A percentile compares a stretch with the other conserved stretches of the same genome.
These are phyloP conservation scores for Marchantia paleacea DNA, from an alignment of 225 moss, liverwort and hornwort species.

Conservation along the genomic window DNA sequence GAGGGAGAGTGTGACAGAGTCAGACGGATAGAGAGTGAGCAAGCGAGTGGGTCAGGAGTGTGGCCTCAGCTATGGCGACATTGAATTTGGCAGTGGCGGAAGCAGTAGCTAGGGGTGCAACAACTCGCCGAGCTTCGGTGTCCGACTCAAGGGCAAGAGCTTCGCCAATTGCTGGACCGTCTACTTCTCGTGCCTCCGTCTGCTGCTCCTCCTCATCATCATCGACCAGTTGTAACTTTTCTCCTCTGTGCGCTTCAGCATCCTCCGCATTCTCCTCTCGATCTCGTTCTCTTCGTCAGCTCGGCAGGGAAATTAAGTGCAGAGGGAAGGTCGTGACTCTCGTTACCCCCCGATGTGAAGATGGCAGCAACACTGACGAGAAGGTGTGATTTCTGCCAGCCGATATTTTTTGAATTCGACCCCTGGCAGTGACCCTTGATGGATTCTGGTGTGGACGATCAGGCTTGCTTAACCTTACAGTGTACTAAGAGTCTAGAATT, in stretches of 20 bases:
- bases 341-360: conserved; percentile 29
- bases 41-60: not conserved
- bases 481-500: too few species aligned
- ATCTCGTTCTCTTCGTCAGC: conserved; percentile 17
- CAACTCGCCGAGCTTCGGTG: not conserved
- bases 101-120: not conserved
- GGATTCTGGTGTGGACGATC: not conserved
- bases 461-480: too few species aligned
- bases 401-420: not conserved
- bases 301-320: conserved; percentile 8
- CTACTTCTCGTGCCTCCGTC: not conserved
- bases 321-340: not conserved
- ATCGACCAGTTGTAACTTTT: not conserved
- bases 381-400: conserved; percentile 30
- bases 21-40: not conserved
- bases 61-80: conserved; percentile 37
- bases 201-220: not conserved
- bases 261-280: conserved; percentile 10
- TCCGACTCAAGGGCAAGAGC: conserved; percentile 3
- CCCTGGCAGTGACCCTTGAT: not conserved
- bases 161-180: not conserved
- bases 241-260: conserved; percentile 14
- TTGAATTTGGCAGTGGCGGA: conserved; percentile 14
- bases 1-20: not conserved
- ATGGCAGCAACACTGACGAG: conserved; percentile 18